A percentile compares a stretch with the other conserved stretches of the same genome.
phyloP scores from a whole-genome alignment of 2,329 filamentous ascomycete genomes.

The Beauveria caledonica region DNA sequence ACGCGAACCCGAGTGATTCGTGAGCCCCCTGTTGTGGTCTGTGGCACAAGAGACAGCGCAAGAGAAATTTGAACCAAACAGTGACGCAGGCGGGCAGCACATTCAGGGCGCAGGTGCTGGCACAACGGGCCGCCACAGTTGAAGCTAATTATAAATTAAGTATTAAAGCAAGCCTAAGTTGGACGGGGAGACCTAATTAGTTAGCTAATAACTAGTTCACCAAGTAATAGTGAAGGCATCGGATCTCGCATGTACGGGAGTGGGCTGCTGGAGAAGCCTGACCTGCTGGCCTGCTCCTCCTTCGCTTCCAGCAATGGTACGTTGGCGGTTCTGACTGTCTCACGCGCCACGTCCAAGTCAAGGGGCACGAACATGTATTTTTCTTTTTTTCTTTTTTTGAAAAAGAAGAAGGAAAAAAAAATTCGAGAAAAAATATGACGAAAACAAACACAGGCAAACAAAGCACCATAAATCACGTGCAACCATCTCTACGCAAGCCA shows the following conservation, averaged over 20 bases:
- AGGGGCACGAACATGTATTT: too few relatives aligned
- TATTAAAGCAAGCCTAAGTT: too few relatives aligned
- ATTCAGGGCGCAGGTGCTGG: not conserved
- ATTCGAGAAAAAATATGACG: not conserved
- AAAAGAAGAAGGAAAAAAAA: too few relatives aligned
- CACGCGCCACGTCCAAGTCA: not conserved
- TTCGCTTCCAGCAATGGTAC: too few relatives aligned
- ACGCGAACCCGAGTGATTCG: not conserved
- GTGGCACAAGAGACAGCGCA: too few relatives aligned
- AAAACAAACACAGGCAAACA: not conserved
- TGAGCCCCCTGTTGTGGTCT: too few relatives aligned
- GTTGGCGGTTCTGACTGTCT: not conserved
- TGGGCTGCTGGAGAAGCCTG: not conserved
- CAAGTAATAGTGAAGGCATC: not conserved
- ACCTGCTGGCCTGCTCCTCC: not conserved
- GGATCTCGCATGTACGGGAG: constrained; percentile 5
- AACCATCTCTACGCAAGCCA: not conserved
- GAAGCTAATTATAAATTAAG: not conserved
- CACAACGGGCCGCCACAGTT: not conserved
- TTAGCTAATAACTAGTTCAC: too few relatives aligned
- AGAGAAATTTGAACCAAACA: too few relatives aligned
- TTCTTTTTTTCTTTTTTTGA: too few relatives aligned
- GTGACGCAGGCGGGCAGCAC: not conserved
- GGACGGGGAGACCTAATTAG: too few relatives aligned
- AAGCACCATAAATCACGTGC: not conserved